Base-by-base conservation (phyloP, 495 filamentous ascomycete genomes). In the Neurospora sp. region DNA sequence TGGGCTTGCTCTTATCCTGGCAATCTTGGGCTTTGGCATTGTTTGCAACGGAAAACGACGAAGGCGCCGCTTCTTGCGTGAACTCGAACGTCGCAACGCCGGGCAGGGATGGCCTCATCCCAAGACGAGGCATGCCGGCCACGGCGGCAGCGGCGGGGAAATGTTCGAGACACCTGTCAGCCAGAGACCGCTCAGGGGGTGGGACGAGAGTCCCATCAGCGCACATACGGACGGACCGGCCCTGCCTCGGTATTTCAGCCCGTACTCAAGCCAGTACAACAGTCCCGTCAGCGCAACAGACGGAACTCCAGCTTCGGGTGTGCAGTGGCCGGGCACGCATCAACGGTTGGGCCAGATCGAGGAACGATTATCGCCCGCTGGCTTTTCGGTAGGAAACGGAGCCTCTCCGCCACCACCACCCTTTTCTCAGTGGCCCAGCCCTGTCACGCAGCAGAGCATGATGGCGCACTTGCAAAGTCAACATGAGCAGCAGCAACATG, bases 131-230 rank as follows among this genome's bases (percentile, higher is more conserved):
- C 79, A 77, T 70, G 75, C 72, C 69, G 75, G 75, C 10, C 31
- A 72, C 48, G 53, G 68, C 8, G 46, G 61, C 53, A 73, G 70
- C 46, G 73, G 65, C 37, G 76, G 77, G 31, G 84, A 86, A 16
- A 83, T 84, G 81, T 81, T 78, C 73, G 85, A 86, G 73, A 86
- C 85, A 2, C 84, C 85, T 2, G 74, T 84, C 71, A 85, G 83
- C 78, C 84, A 86, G 71, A 77, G 73, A 69, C 83, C 84, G 5
- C 76, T 86, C 31, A 81, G 81, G n/a, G 80, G 80, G 7, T 86
- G 84, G 84, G 75, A 80, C 42, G 83, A 86, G 76, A 83, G 82
- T 40, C 85, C 85, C 3, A 72, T 83, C 69, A 85, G 81, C 72
- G 81, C 81, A 2, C 71, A 70, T n/a, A 82, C 81, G 3, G 79